Evolutionary conservation across 129 eudicot genomes (phyloP), one percentile per base, ranked within the genome.

Genomic region (Gnaphalium uliginosum): DNA sequence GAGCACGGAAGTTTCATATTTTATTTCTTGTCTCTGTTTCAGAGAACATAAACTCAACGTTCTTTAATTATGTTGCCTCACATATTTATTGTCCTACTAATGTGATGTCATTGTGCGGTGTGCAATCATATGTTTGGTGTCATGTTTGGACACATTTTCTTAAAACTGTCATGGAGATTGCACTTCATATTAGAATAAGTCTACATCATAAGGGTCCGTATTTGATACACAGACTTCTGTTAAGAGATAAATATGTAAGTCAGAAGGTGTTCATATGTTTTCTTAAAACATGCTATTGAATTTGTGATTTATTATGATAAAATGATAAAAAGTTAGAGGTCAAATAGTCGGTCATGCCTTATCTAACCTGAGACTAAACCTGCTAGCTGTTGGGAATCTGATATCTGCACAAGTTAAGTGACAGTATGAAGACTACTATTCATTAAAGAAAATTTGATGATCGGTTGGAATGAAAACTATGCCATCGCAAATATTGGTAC

Each of bases 271-370:
- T 23, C 62, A 27, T 74, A 21, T 72, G 4, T 25, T 8, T 11
- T 14, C 29, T 32, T 51, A 74, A 74, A 74, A 17, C 1, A 19
- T 22, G 6, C 19, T 25, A 32, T 51, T 2, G 25, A 35, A 32
- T 66, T 76, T 35, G 65, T 66, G 13, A 48, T 4, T 22, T 56
- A 13, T 66, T 51, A 21, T 66, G 56, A 32, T 65, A 21, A 53
- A 35, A 62, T 66, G 66, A 51, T 65, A 9, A 54, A 76, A 54
- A 46, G 46, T 67, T 57, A 67, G 35, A 22, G 41, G 73, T 67
- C 56, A 15, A 53, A 24, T 32, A 53, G 24, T 75, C 26, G 8
- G 25, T 64, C 37, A 26, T 46, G 23, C 71, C 15, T 64, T 64
- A 65, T 53, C 53, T 46, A n/a, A 14, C 53, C 18, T 46, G 53